Percentiles rank a stretch among this genome's conserved stretches.
Conservation (phyloP, 352 stramenopile genomes). For the Pythium folliculosum region DNA sequence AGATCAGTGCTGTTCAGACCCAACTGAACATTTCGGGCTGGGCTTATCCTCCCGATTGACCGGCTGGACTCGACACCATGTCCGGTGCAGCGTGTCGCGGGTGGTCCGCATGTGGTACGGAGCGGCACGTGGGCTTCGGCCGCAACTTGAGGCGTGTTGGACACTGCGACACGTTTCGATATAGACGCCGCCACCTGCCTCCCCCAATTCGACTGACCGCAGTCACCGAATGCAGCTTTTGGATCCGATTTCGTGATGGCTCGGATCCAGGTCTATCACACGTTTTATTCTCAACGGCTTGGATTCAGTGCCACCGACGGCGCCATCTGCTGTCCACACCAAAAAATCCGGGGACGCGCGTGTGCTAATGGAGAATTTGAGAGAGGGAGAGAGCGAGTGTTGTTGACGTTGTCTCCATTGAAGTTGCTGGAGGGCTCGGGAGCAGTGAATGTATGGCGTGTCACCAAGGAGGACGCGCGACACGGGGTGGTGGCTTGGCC, state of each 20-base stretch:
- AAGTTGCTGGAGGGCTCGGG: neutral
- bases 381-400: neutral
- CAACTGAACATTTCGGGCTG: neutral
- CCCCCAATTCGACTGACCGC: too few relatives aligned
- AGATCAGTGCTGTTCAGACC: conserved; percentile 1
- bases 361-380: conserved; percentile 1
- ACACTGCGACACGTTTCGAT: neutral
- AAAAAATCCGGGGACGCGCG: neutral
- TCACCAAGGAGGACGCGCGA: neutral
- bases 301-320: neutral
- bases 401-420: neutral
- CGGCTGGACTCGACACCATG: too few relatives aligned
- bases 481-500: neutral
- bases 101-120: too few relatives aligned
- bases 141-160: neutral
- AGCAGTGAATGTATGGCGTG: neutral
- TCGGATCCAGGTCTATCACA: neutral
- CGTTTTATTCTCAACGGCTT: neutral
- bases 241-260: too few relatives aligned
- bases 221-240: too few relatives aligned
- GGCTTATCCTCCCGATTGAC: too few relatives aligned
- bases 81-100: too few relatives aligned
- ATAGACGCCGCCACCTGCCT: too few relatives aligned
- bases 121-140: neutral
- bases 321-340: neutral